Percentiles rank a stretch among this genome's conserved stretches.
These are phyloP conservation scores for Aphelidium insulamus DNA, from an alignment of 371 early-diverging fungal species.

Conservation along the genomic window DNA sequence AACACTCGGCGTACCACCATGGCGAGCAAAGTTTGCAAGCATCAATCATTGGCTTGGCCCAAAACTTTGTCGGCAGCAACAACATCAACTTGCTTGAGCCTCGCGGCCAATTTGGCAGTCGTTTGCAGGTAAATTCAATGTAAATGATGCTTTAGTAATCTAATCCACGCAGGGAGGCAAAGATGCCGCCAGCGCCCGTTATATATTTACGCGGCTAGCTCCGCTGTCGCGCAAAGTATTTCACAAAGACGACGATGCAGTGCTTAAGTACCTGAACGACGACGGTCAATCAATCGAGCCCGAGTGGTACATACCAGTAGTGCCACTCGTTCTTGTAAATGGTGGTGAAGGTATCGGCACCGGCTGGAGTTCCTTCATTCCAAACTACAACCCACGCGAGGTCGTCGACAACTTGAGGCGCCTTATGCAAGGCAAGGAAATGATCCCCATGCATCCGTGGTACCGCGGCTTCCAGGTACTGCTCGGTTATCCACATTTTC, in stretches of 20 bases:
- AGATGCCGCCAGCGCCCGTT: conserved; percentile 95
- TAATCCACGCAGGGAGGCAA: conserved; percentile 60
- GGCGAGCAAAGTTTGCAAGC: conserved; percentile 76
- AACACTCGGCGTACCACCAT: conserved; percentile 94
- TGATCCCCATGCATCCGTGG: conserved; percentile 78
- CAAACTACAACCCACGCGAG: conserved; percentile 81
- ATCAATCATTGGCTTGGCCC: conserved; percentile 95
- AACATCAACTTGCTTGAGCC: conserved; percentile 88
- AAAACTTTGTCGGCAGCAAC: conserved; percentile 96
- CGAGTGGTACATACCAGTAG: conserved; percentile 85
- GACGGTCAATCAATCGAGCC: conserved; percentile 94
- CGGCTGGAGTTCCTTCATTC: conserved; percentile 68
- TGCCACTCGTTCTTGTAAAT: conserved; percentile 95
- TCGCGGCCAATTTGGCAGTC: conserved; percentile 92
- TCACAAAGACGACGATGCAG: conserved; percentile 66
- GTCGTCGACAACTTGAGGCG: conserved; percentile 74
- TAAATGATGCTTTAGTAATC: neutral
- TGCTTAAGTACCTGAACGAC: conserved; percentile 78
- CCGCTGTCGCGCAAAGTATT: conserved; percentile 67
- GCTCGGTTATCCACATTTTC: neutral
- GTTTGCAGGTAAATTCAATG: conserved; percentile 32
- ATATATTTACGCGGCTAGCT: conserved; percentile 74
- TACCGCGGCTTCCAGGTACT: conserved; percentile 75
- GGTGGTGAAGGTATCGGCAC: conserved; percentile 99
- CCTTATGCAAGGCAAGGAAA: conserved; percentile 52